phyloP scores from a whole-genome alignment of 2,329 filamentous ascomycete genomes.

The Pleoardoris graminearum region DNA sequence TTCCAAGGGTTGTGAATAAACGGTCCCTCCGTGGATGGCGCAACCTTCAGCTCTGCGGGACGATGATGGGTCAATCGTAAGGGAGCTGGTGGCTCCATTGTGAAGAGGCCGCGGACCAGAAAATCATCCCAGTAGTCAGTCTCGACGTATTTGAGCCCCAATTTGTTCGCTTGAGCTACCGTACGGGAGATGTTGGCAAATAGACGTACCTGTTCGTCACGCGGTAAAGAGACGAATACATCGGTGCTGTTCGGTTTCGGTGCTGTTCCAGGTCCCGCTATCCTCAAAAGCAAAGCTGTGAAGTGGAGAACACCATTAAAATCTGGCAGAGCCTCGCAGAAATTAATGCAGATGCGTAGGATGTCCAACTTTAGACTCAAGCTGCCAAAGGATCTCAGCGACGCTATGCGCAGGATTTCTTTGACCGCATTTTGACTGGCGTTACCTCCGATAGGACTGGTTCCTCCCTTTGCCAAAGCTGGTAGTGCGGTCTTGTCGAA shows the following conservation, averaged over 20 bases:
- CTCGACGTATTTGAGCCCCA: constrained; percentile 70
- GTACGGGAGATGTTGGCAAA: constrained; percentile 85
- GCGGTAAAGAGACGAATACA: constrained; percentile 69
- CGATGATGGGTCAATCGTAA: constrained; percentile 39
- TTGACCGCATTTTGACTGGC: constrained; percentile 48
- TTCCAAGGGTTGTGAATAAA: constrained; percentile 96
- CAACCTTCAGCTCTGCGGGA: constrained; percentile 36
- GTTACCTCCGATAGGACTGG: constrained; percentile 12
- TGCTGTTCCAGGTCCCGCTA: constrained; percentile 78
- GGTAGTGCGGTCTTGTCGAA: constrained; percentile 44
- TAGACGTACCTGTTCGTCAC: constrained; percentile 85
- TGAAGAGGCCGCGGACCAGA: constrained; percentile 75
- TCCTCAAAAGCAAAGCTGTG: constrained; percentile 80
- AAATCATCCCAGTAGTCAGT: constrained; percentile 99
- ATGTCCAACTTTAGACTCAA: constrained; percentile 81
- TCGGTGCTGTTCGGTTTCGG: constrained; percentile 69
- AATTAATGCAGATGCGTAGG: constrained; percentile 84
- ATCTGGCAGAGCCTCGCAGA: constrained; percentile 91
- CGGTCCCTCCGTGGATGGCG: constrained; percentile 62
- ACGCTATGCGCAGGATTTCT: constrained; percentile 62
- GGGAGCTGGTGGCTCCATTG: constrained; percentile 52
- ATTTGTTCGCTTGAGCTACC: constrained; percentile 71
- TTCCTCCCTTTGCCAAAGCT: constrained; percentile 10
- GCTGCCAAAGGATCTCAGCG: constrained; percentile 69
- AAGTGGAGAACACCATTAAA: constrained; percentile 87